Percentiles rank a stretch among this genome's conserved stretches.
These are phyloP conservation scores for Erucastrum elatum DNA, from an alignment of 345 rosid species.

Conservation along the genomic window DNA sequence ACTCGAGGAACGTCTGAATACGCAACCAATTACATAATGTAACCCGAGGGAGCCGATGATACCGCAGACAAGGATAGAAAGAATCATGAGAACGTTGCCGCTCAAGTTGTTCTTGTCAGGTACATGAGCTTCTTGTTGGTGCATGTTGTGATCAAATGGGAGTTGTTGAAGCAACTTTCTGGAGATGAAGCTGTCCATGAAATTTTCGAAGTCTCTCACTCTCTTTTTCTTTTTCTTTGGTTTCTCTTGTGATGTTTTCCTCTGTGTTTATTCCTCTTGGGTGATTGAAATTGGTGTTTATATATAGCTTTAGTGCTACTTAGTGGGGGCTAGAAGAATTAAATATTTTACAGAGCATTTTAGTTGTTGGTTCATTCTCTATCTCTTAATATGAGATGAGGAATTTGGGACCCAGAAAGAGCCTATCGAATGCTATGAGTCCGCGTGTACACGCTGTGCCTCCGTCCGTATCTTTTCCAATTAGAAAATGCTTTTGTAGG, in stretches of 20 bases:
- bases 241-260: neutral
- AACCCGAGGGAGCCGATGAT: slow-evolving; percentile 52
- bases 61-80: slow-evolving; percentile 54
- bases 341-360: slow-evolving; percentile 13
- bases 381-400: slow-evolving; percentile 16
- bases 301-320: slow-evolving; percentile 31
- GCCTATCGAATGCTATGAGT: slow-evolving; percentile 36
- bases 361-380: slow-evolving; percentile 22
- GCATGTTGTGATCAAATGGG: slow-evolving; percentile 31
- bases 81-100: slow-evolving; percentile 47
- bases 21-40: slow-evolving; percentile 53
- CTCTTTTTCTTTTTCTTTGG: neutral
- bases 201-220: slow-evolving; percentile 8
- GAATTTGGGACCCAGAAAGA: slow-evolving; percentile 38
- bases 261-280: slow-evolving; percentile 32
- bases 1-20: slow-evolving; percentile 48
- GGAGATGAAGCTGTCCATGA: slow-evolving; percentile 4
- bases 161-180: slow-evolving; percentile 42
- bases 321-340: slow-evolving; percentile 22
- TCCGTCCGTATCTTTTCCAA: slow-evolving; percentile 30
- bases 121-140: slow-evolving; percentile 31
- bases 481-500: slow-evolving; percentile 25
- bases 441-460: slow-evolving; percentile 20
- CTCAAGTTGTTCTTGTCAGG: slow-evolving; percentile 40
- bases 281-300: slow-evolving; percentile 22